phyloP scores from a whole-genome alignment of 2,329 filamentous ascomycete genomes.

The Fusarium subtropicale region DNA sequence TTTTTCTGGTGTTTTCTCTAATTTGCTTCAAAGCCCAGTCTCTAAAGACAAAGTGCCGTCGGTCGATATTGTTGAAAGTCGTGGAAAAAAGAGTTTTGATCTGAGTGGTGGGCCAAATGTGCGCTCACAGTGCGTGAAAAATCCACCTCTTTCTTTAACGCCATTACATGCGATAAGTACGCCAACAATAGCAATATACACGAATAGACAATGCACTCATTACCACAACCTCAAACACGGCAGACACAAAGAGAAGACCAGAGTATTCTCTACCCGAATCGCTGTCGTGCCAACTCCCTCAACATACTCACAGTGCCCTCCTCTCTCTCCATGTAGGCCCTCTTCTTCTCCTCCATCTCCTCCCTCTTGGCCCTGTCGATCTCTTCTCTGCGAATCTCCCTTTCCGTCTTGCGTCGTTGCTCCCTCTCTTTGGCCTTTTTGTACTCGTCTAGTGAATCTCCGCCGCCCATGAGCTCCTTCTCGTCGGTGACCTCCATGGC shows the following conservation, averaged over 20 bases:
- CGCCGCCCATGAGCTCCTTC: slow-evolving; percentile 80
- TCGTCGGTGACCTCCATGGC: slow-evolving; percentile 67
- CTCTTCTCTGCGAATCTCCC: slow-evolving; percentile 86
- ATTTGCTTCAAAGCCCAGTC: not conserved
- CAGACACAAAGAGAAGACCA: not conserved
- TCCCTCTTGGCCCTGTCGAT: slow-evolving; percentile 77
- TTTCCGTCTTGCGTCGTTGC: slow-evolving; percentile 82
- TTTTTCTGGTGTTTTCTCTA: not conserved
- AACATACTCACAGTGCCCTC: slow-evolving; percentile 86
- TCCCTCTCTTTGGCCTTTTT: slow-evolving; percentile 74
- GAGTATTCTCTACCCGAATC: slow-evolving; percentile 69
- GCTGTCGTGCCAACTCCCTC: slow-evolving; percentile 79
- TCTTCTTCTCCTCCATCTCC: slow-evolving; percentile 82
- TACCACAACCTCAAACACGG: not conserved
- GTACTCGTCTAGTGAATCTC: slow-evolving; percentile 72
- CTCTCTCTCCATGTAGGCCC: slow-evolving; percentile 79
- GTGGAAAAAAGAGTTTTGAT: slow-evolving; percentile 47
- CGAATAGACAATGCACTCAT: not conserved
- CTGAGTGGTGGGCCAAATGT: slow-evolving; percentile 46
- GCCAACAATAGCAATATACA: not conserved
- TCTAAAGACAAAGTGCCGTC: slow-evolving; percentile 4
- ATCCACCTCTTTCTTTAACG: not conserved
- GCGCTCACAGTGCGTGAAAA: slow-evolving; percentile 46
- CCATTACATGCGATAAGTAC: not conserved
- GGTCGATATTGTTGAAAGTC: slow-evolving; percentile 31